phyloP scores from a whole-genome alignment of 164 flowering plant genomes.

The Buxus sempervirens region DNA sequence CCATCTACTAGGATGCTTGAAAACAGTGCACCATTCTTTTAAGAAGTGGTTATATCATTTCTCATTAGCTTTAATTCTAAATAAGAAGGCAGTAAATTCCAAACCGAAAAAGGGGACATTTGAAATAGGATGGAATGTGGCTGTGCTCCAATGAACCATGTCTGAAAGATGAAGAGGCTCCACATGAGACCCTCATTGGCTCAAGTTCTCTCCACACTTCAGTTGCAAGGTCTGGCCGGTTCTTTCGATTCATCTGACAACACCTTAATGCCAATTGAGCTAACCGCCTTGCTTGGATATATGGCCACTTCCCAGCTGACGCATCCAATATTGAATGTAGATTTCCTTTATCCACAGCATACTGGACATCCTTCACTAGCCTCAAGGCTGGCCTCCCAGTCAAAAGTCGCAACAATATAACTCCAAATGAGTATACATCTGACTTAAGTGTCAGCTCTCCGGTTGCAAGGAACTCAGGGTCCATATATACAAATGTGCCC shows the following conservation, averaged over 20 bases:
- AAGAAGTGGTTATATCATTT: too few species aligned
- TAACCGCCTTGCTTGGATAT: slow-evolving; percentile 32
- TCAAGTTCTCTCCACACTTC: slow-evolving; percentile 43
- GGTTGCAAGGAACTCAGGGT: slow-evolving; percentile 38
- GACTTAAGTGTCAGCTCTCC: slow-evolving; percentile 44
- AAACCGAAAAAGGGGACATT: slow-evolving; percentile 66
- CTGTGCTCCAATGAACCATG: slow-evolving; percentile 20
- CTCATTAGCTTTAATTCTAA: too few species aligned
- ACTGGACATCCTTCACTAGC: slow-evolving; percentile 35
- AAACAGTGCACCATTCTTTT: too few species aligned
- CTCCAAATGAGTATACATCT: slow-evolving; percentile 67
- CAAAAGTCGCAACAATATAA: slow-evolving; percentile 44
- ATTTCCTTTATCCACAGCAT: slow-evolving; percentile 43
- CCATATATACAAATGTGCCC: slow-evolving; percentile 25
- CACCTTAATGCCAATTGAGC: slow-evolving; percentile 52
- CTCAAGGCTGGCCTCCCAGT: slow-evolving; percentile 42
- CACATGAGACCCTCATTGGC: slow-evolving; percentile 28
- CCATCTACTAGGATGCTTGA: too few species aligned
- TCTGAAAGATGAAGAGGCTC: slow-evolving; percentile 12
- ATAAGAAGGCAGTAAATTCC: background rate
- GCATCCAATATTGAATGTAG: slow-evolving; percentile 38
- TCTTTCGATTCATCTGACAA: slow-evolving; percentile 28
- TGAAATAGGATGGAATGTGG: slow-evolving; percentile 52
- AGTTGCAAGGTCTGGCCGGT: slow-evolving; percentile 45
- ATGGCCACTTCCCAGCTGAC: slow-evolving; percentile 70